A percentile compares a stretch with the other conserved stretches of the same genome.
phyloP scores from a whole-genome alignment of 495 filamentous ascomycete genomes.

The Physcia stellaris region DNA sequence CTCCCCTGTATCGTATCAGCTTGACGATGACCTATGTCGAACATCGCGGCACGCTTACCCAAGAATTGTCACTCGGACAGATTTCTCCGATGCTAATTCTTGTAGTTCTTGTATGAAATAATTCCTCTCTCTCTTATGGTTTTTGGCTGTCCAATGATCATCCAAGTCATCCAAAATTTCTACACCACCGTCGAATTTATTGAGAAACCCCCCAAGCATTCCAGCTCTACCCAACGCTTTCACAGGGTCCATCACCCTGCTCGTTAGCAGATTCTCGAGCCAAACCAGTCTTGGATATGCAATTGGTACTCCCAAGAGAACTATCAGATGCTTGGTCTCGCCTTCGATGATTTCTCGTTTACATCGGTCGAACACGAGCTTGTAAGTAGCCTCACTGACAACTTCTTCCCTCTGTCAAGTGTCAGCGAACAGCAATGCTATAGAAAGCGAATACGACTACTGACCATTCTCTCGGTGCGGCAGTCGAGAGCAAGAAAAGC shows the following conservation, averaged over 20 bases:
- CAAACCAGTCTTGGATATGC: slow-evolving; percentile 84
- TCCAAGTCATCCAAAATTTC: slow-evolving; percentile 87
- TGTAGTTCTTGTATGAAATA: slow-evolving; percentile 83
- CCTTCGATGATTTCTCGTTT: slow-evolving; percentile 68
- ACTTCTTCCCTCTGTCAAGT: slow-evolving; percentile 51
- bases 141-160: slow-evolving; percentile 94
- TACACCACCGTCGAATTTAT: slow-evolving; percentile 81
- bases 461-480: slow-evolving; percentile 70
- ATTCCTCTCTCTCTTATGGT: slow-evolving; percentile 78
- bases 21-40: slow-evolving; percentile 3
- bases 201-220: slow-evolving; percentile 67
- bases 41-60: slow-evolving; percentile 31
- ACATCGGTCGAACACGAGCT: slow-evolving; percentile 72
- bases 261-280: slow-evolving; percentile 63
- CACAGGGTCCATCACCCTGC: slow-evolving; percentile 66
- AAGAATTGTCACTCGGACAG: slow-evolving; percentile 77
- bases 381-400: slow-evolving; percentile 66
- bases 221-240: slow-evolving; percentile 79
- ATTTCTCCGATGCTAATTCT: slow-evolving; percentile 78
- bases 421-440: slow-evolving; percentile 13
- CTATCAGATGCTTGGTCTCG: slow-evolving; percentile 77
- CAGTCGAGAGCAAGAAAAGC: slow-evolving; percentile 82
- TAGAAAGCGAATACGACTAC: neutral
- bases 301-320: slow-evolving; percentile 73
- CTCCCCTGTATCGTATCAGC: slow-evolving; percentile 40